Evolutionary conservation across 345 rosid genomes (phyloP).

Genomic region (Hevea brasiliensis): DNA sequence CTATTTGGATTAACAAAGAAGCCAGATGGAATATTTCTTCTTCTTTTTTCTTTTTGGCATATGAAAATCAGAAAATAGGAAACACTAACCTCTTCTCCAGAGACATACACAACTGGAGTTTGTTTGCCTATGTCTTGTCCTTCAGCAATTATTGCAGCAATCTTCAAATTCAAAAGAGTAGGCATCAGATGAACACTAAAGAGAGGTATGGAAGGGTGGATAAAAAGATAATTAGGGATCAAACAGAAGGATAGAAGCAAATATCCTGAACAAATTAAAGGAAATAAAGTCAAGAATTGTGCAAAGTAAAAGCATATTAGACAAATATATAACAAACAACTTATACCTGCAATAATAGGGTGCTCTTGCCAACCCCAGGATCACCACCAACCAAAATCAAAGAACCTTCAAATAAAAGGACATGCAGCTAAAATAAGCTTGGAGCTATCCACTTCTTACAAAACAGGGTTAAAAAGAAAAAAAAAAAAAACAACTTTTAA

Average conservation of each 20-base stretch:
- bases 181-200: slow-evolving; percentile 23
- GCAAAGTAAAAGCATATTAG: background rate
- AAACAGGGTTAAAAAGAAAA: background rate
- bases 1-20: background rate
- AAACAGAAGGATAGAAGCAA: background rate
- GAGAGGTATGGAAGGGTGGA: background rate
- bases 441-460: background rate
- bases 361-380: slow-evolving; percentile 98
- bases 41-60: background rate
- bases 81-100: slow-evolving; percentile 87
- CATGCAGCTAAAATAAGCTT: background rate
- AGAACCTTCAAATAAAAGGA: slow-evolving; percentile 53
- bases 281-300: background rate
- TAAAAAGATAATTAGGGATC: slow-evolving; percentile 1
- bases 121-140: slow-evolving; percentile 48
- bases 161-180: slow-evolving; percentile 44
- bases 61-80: background rate
- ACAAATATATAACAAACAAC: background rate
- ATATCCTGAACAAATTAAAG: background rate
- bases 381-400: slow-evolving; percentile 89
- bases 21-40: background rate
- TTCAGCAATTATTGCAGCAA: slow-evolving; percentile 71
- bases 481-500: background rate
- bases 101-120: slow-evolving; percentile 78
- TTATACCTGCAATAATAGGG: slow-evolving; percentile 78